Conservation (phyloP, 495 filamentous ascomycete species). For the Podospora fimiseda region DNA sequence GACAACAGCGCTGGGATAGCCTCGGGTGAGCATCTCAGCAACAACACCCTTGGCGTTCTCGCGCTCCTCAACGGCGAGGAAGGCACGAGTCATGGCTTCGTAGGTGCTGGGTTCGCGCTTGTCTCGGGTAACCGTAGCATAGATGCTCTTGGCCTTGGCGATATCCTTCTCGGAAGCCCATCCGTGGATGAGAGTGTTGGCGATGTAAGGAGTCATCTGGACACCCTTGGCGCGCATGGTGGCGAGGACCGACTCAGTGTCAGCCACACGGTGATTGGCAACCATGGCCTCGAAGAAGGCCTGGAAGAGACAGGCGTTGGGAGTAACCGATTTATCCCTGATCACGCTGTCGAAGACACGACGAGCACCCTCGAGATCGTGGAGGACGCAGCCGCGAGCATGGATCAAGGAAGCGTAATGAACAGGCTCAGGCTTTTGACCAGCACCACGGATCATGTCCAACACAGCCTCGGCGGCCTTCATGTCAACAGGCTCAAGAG, state of each 20-base stretch:
- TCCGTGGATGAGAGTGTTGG: constrained; percentile 97
- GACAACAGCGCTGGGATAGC: constrained; percentile 86
- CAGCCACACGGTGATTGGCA: constrained; percentile 76
- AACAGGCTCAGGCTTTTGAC: constrained; percentile 76
- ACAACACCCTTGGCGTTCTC: constrained; percentile 68
- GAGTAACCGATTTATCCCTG: constrained; percentile 53
- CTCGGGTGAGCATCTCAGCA: constrained; percentile 81
- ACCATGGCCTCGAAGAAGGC: constrained; percentile 94
- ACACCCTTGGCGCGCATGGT: constrained; percentile 67
- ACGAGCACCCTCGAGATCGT: constrained; percentile 80
- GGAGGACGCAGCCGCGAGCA: constrained; percentile 88
- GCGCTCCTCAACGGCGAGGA: constrained; percentile 73
- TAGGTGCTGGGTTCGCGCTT: constrained; percentile 97
- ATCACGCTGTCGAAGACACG: constrained; percentile 75
- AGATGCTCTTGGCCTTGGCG: constrained; percentile 68
- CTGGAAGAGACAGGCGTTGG: constrained; percentile 86
- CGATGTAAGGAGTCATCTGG: constrained; percentile 93
- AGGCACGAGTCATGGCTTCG: constrained; percentile 96
- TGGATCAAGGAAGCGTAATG: constrained; percentile 95
- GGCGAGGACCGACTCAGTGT: constrained; percentile 65
- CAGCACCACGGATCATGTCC: constrained; percentile 65
- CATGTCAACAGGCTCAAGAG: constrained; percentile 89
- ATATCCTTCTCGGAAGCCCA: constrained; percentile 87
- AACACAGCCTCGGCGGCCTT: constrained; percentile 79
- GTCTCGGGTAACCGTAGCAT: constrained; percentile 61